These are phyloP conservation scores for Tricladium varicosporioides DNA, from an alignment of 2,329 filamentous ascomycete genomes.

Conservation along the genomic window DNA sequence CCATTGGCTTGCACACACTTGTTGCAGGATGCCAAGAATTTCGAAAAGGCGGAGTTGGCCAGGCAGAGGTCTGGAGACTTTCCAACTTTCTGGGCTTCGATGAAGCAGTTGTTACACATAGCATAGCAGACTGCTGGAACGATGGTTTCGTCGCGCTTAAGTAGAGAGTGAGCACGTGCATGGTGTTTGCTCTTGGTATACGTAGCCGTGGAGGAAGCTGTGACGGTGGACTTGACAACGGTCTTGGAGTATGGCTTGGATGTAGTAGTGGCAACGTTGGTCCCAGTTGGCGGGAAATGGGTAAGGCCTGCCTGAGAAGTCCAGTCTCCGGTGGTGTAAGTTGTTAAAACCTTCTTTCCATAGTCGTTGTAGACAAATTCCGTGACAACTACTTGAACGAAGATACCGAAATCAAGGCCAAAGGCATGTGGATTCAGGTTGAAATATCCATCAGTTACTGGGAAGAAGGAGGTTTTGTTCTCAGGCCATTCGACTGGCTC, in stretches of 20 bases:
- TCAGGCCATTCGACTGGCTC: conserved; percentile 40
- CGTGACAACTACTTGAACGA: conserved; percentile 43
- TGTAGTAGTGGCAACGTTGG: conserved; percentile 2
- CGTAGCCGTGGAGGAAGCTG: too few relatives aligned
- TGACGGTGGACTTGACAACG: neutral
- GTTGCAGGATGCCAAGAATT: conserved; percentile 39
- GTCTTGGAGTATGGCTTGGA: neutral
- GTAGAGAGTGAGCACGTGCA: conserved; percentile 6
- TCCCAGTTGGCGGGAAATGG: conserved; percentile 32
- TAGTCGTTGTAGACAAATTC: conserved; percentile 31
- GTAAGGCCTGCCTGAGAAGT: conserved; percentile 49
- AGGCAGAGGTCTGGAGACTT: conserved; percentile 48
- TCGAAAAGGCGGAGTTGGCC: conserved; percentile 40
- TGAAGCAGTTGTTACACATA: conserved; percentile 49
- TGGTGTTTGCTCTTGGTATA: too few relatives aligned
- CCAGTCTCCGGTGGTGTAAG: conserved; percentile 55
- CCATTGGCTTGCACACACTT: conserved; percentile 21
- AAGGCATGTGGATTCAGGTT: conserved; percentile 62
- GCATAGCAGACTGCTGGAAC: conserved; percentile 50
- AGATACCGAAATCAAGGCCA: conserved; percentile 62
- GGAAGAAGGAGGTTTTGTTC: conserved; percentile 49
- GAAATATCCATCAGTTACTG: conserved; percentile 56
- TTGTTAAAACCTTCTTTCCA: conserved; percentile 32
- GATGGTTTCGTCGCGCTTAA: conserved; percentile 41
- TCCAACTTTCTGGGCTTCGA: conserved; percentile 47